These are phyloP conservation scores for Corinectria fuckeliana DNA, from an alignment of 2,329 filamentous ascomycete genomes.

Conservation along the genomic window DNA sequence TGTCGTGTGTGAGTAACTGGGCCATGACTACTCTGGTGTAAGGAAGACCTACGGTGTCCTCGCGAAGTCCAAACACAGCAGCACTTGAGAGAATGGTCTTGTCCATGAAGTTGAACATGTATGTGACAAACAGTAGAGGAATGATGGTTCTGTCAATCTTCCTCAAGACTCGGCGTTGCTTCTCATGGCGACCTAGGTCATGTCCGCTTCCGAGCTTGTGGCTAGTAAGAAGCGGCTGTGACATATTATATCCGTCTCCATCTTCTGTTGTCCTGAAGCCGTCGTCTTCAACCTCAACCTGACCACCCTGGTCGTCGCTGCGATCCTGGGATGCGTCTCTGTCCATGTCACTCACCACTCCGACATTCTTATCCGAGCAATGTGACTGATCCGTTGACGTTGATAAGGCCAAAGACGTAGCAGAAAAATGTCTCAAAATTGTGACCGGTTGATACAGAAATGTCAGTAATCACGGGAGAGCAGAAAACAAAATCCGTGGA, in stretches of 20 bases:
- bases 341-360: neutral
- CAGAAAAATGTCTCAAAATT: neutral
- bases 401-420: neutral
- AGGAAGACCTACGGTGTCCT: slow-evolving; percentile 48
- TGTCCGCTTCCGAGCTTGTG: neutral
- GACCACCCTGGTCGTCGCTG: neutral
- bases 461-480: neutral
- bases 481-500: too few relatives aligned
- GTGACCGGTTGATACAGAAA: too few relatives aligned
- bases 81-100: slow-evolving; percentile 64
- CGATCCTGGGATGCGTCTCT: neutral
- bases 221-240: slow-evolving; percentile 16
- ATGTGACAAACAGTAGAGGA: slow-evolving; percentile 62
- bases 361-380: neutral
- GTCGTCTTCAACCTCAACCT: neutral
- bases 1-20: slow-evolving; percentile 2
- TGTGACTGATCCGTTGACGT: neutral
- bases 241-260: neutral
- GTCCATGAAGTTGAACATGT: slow-evolving; percentile 68
- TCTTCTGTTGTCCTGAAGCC: neutral
- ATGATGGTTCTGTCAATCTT: slow-evolving; percentile 64
- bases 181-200: neutral
- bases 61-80: slow-evolving; percentile 60
- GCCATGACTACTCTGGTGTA: neutral
- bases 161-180: slow-evolving; percentile 50